Evolutionary conservation across 768 basidiomycete genomes (phyloP), one percentile per base, ranked within the genome.

Genomic region (Agaricus subrufescens): DNA sequence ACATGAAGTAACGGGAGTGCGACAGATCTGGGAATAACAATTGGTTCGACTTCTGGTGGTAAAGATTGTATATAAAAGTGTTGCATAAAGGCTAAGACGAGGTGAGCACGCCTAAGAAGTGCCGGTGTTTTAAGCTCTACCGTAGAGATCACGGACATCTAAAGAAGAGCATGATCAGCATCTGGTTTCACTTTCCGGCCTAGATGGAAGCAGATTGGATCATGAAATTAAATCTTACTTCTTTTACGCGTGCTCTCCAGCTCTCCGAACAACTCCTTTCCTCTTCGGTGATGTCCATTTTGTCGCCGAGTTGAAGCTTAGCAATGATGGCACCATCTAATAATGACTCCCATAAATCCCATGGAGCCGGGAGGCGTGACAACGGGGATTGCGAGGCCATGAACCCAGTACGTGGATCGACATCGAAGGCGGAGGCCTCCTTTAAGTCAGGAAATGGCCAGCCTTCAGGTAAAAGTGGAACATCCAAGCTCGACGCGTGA

Each of bases 361-460:
- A 96, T 53, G 71, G 66, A 0, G 40, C 55, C 0, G 86, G 84
- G 1, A 96, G 77, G 23, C 87, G 80, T 6, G 71, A 62, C 0
- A 87, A 67, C 1, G 94, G 94, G 0, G 84, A 81, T 12, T 82
- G 75, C 0, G 89, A 86, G 2, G 95, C 90, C 83, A 98, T 87
- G 69, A 98, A 98, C 0, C 96, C 95, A 0, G 93, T 92, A 14
- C 84, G 76, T 9, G 87, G 86, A 67, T 95, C 93, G 58, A 98
- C 90, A 67, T 98, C 94, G 74, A 93, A 98, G 71, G 91, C 89
- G 60, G 89, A 86, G 2, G 85, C 84, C 9, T 57, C 58, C 83
- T 84, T 53, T 82, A 34, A 34, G 34, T 78, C 12, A 84, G 19
- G n/a, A 15, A 34, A 19, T 52, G 27, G 30, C 31, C 11, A 30